These are phyloP conservation scores for Cryptococcus sp. DNA, from an alignment of 1,284 basidiomycete genomes.

Conservation along the genomic window DNA sequence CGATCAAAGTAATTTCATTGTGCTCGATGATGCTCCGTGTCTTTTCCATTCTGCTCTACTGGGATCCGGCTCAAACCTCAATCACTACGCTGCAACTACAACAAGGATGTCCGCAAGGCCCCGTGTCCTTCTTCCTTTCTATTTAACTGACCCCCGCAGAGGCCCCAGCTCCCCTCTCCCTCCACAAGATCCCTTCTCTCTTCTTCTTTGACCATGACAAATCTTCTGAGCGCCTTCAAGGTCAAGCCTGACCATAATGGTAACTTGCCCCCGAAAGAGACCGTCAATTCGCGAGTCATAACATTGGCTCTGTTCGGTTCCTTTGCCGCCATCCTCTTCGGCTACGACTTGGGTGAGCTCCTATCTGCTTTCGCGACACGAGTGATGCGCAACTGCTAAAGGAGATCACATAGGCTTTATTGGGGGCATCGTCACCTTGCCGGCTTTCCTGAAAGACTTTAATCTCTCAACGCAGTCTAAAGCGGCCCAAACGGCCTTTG, in stretches of 20 bases:
- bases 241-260: slow-evolving; percentile 3
- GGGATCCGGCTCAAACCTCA: too few relatives aligned
- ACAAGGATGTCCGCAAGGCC: too few relatives aligned
- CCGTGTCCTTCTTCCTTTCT: too few relatives aligned
- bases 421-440: slow-evolving; percentile 17
- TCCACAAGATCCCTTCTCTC: neutral
- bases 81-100: too few relatives aligned
- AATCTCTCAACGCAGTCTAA: slow-evolving; percentile 2
- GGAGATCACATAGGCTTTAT: neutral
- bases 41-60: too few relatives aligned
- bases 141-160: too few relatives aligned
- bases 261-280: slow-evolving; percentile 16
- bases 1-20: too few relatives aligned
- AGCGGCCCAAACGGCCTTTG: slow-evolving; percentile 9
- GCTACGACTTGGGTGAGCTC: slow-evolving; percentile 19
- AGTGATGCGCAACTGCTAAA: too few relatives aligned
- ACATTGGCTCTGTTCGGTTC: slow-evolving; percentile 14
- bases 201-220: slow-evolving; percentile 10
- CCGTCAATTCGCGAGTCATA: slow-evolving; percentile 13
- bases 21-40: too few relatives aligned
- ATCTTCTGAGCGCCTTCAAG: slow-evolving; percentile 17
- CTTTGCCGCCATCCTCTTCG: slow-evolving; percentile 17
- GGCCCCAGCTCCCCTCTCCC: neutral
- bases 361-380: slow-evolving; percentile 5
- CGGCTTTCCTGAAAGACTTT: slow-evolving; percentile 18